Base-by-base conservation (phyloP, 768 basidiomycete genomes). In the Austroboletus festivus region DNA sequence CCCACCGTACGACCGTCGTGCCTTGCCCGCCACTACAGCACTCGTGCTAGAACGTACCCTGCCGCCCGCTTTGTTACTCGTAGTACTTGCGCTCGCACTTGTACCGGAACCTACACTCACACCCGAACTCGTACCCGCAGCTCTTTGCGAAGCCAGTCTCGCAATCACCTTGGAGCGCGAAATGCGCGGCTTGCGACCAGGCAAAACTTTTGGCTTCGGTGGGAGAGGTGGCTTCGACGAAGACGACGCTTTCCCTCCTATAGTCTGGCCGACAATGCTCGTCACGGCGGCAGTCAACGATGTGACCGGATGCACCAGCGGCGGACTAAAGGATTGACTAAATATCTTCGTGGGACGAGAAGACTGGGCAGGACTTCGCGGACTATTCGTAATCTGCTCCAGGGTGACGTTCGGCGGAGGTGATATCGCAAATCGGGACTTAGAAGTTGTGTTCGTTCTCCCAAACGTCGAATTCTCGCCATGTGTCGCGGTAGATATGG, bases 91-190 rank as follows among this genome's bases (percentile, higher is more conserved):
- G 9, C 54, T 58, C 9, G 60, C 2, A 11, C 31, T 33, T 6
- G 31, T 13, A 11, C 26, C 11, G 6, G 11, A 5, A 11, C 26
- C 11, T 11, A 11, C 5, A 11, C 26, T 13, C 12, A 13, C 15
- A 3, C 42, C 42, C 22, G 58, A 10, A 12, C 46, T 16, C 3
- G 46, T 13, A 10, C 60, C 66, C 10, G 63, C 64, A 13, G 77
- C 79, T 6, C 89, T 80, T 64, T 90, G 85, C 13, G 85, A 85
- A 1, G 83, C 85, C 30, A 90, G 70, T 56, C 76, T 80, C 0
- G 88, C 85, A 38, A 90, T 88, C 34, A 91, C 86, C 52, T 83
- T 85, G 22, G 86, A 87, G 33, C 89, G 79, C 37, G 89, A 91
- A 53, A 91, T 87, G 8, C 87, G 79, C 4, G 89, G 89, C 61